Base-by-base conservation (phyloP, 2,329 filamentous ascomycete genomes). In the Ophiostoma ulmi region DNA sequence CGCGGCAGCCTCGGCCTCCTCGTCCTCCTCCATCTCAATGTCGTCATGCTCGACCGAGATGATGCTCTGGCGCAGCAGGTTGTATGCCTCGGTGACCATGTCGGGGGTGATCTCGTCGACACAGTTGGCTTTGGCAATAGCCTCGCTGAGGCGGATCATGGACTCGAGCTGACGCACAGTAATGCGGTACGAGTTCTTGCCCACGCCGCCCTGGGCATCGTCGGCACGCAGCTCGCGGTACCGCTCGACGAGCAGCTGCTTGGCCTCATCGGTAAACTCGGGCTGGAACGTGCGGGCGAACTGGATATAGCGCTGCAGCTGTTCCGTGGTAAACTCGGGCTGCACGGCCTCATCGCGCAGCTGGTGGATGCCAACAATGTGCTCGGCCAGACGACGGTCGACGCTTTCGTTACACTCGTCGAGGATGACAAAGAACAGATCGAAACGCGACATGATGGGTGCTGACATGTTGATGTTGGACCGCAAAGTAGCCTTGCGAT, bases 361-460 rank as follows among this genome's bases (percentile, higher is more conserved):
- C 79, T 95, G 93, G 81, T 99, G 95, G 71, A 99, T 90, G 72
- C 89, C 89, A 73, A 99, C 94, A 77, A 99, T 99, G 80, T 99
- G 95, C 77, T 94, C 88, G 2, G 95, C 95, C 4, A 99, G 85
- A 77, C 96, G 93, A 71, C 93, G 90, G 78, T 99, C 95, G 44
- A 97, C 89, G 55, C 87, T 82, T 81, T 98, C 94, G 77, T 97
- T 97, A 79, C 94, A 98, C 77, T 99, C 95, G 78, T 99, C 95
- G 0, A 98, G 87, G 36, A 99, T 91, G 69, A 99, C 93, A 78
- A 99, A 99, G 86, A 99, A 99, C 11, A 99, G 85, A 83, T 99
- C 95, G 80, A 99, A 99, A 84, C 95, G 92, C 69, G 93, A 97
- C 95, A 99, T 99, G 83, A 99, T 99, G 72, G 95, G 95, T 1